Evolutionary conservation across 2,329 filamentous ascomycete species (phyloP).

Genomic region (Ophiostoma himal-ulmi): DNA sequence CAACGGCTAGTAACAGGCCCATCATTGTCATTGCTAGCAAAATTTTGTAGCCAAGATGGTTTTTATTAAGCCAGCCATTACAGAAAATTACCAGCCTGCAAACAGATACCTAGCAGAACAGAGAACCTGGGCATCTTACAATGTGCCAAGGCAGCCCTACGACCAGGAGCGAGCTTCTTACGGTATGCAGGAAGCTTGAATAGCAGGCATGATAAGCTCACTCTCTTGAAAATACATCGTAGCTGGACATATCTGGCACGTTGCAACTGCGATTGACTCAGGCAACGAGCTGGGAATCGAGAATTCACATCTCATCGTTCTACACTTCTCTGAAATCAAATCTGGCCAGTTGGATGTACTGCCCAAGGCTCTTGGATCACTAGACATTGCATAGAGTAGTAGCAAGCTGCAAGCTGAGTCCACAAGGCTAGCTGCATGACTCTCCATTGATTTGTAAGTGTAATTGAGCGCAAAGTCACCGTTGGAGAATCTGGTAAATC

Average conservation of each 20-base stretch:
- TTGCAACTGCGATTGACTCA: not conserved
- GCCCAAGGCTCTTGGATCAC: not conserved
- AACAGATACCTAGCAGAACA: too few species aligned
- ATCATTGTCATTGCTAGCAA: too few species aligned
- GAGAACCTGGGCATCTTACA: not conserved
- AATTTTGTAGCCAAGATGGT: not conserved
- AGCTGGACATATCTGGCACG: not conserved
- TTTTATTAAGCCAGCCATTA: not conserved
- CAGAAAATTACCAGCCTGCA: too few species aligned
- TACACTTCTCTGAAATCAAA: not conserved
- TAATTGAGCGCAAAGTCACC: not conserved
- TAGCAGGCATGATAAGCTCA: not conserved
- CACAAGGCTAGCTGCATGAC: slow-evolving; percentile 6
- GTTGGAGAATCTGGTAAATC: not conserved
- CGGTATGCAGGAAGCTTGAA: too few species aligned
- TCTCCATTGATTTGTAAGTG: not conserved
- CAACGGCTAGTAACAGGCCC: too few species aligned
- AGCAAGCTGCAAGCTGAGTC: not conserved
- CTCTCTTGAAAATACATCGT: not conserved
- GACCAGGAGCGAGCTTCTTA: too few species aligned
- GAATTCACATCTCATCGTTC: too few species aligned
- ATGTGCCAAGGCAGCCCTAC: too few species aligned
- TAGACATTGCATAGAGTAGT: not conserved
- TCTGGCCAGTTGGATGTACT: not conserved
- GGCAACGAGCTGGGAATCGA: not conserved